Evolutionary conservation across 2,329 filamentous ascomycete species (phyloP), one percentile per base, ranked within the genome.

Genomic region (Microsporum canis): DNA sequence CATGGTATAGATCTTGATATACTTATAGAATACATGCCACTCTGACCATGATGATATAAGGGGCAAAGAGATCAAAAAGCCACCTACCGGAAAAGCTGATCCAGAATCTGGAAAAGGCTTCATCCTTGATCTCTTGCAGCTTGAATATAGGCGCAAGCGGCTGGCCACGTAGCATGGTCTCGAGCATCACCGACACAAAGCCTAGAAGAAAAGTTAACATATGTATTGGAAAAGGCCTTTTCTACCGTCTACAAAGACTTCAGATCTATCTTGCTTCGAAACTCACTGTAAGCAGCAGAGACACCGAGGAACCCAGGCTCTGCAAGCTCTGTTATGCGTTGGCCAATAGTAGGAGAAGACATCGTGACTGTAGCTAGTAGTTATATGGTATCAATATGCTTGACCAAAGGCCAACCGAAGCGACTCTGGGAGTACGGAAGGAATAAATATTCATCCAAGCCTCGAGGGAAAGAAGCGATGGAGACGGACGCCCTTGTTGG

Each of bases 61-160:
- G 5, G 10, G 34, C 2, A 36, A 36, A 36, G 5, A 36, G 34
- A 23, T 23, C 17, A 23, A 23, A 23, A 23, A 23, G 17, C 5
- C 29, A n/a, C 68, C 65, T 59, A 76, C 73, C 66, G 12, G 68
- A 73, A 60, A 73, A 72, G 14, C 71, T 68, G 45, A 75, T 66
- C 75, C 75, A 77, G 65, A 76, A 76, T 17, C 67, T 68, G 14
- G 71, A 70, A 64, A 77, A 77, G 5, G 73, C 70, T 62, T 76
- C 73, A 57, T 75, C 72, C 23, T 73, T 70, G 5, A 77, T 66
- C 63, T 67, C 65, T 6, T 60, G 58, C 2, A 69, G 64, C 10
- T 71, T 68, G 1, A 71, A 63, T 17, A 75, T 60, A 1, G 72
- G 72, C 1, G 72, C 70, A n/a, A 75, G 66, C 23, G 73, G 36